Conservation (phyloP, 108 stramenopile genomes). For the Stephanodiscus triporus region DNA sequence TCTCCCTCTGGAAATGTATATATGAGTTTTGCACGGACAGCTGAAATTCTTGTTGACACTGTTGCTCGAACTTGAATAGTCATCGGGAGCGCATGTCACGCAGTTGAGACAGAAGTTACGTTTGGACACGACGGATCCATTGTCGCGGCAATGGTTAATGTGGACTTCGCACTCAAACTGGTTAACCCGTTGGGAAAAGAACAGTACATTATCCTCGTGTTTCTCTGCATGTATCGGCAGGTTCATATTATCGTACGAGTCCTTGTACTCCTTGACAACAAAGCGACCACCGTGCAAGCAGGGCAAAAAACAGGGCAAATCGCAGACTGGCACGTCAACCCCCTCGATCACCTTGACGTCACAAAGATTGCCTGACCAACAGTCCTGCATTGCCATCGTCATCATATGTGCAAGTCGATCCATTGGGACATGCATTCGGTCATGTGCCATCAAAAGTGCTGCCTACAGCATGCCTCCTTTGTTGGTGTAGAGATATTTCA, state of each 20-base stretch:
- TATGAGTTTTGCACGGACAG: slow-evolving; percentile 40
- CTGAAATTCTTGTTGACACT: slow-evolving; percentile 28
- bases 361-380: slow-evolving; percentile 43
- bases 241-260: slow-evolving; percentile 24
- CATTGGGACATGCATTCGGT: no score
- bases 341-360: slow-evolving; percentile 33
- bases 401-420: slow-evolving; percentile 41
- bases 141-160: slow-evolving; percentile 42
- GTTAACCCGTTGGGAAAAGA: slow-evolving; percentile 58
- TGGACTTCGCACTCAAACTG: slow-evolving; percentile 63
- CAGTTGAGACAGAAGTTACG: slow-evolving; percentile 60
- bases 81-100: slow-evolving; percentile 33
- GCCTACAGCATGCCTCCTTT: no score
- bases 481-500: no score
- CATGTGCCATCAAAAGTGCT: no score
- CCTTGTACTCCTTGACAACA: slow-evolving; percentile 46
- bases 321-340: slow-evolving; percentile 28
- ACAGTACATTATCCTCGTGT: slow-evolving; percentile 58
- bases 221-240: slow-evolving; percentile 22
- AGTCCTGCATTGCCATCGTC: slow-evolving; percentile 25
- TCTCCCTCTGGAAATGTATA: no score
- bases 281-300: slow-evolving; percentile 45
- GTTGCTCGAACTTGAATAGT: slow-evolving; percentile 14
- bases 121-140: slow-evolving; percentile 19
- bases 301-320: no score